Conservation (phyloP, 2,329 filamentous ascomycete genomes). For the Aspergillus sp. region DNA sequence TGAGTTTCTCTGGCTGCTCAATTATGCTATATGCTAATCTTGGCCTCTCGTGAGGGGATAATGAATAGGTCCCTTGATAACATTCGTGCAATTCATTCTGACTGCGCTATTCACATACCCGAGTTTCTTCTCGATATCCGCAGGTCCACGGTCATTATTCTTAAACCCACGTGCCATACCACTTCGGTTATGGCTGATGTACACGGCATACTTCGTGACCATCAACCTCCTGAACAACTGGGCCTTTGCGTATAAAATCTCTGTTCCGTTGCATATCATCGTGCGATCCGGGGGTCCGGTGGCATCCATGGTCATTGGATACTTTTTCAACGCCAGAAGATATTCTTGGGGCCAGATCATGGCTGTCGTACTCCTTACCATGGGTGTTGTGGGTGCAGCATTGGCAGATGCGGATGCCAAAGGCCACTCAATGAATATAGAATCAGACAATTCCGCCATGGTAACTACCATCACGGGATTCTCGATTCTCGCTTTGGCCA, state of each 20-base stretch:
- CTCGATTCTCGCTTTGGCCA: slow-evolving; percentile 73
- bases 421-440: slow-evolving; percentile 38
- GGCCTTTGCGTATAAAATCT: slow-evolving; percentile 94
- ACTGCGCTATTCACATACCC: slow-evolving; percentile 71
- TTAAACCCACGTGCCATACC: slow-evolving; percentile 72
- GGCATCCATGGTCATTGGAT: slow-evolving; percentile 88
- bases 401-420: slow-evolving; percentile 83
- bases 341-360: slow-evolving; percentile 74
- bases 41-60: not conserved
- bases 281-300: slow-evolving; percentile 90
- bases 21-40: not conserved
- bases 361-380: slow-evolving; percentile 72
- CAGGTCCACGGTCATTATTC: slow-evolving; percentile 58
- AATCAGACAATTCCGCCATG: slow-evolving; percentile 31
- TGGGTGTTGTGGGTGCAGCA: slow-evolving; percentile 79
- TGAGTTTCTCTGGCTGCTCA: not conserved
- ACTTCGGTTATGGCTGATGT: slow-evolving; percentile 73
- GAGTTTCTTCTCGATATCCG: slow-evolving; percentile 60
- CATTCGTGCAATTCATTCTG: slow-evolving; percentile 81
- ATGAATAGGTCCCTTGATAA: slow-evolving; percentile 64
- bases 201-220: slow-evolving; percentile 81
- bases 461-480: slow-evolving; percentile 55
- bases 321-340: slow-evolving; percentile 65
- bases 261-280: slow-evolving; percentile 94
- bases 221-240: slow-evolving; percentile 97